Evolutionary conservation across 352 stramenopile species (phyloP).

Genomic region (Plasmopara viticola): DNA sequence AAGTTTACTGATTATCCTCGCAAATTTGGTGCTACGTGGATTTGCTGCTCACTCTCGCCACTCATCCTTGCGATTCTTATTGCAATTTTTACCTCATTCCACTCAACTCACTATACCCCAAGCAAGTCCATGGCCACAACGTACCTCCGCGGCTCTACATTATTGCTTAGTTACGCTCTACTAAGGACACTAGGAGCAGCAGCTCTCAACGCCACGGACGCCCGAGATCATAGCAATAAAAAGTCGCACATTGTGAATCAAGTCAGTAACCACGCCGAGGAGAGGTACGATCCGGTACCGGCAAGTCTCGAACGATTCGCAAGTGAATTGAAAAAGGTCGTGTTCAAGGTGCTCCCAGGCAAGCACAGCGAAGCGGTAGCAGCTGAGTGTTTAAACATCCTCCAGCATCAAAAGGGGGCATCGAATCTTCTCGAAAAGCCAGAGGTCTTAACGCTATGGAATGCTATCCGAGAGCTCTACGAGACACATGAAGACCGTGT

Average conservation of each 20-base stretch:
- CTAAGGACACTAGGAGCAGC: background rate
- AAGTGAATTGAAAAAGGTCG: background rate
- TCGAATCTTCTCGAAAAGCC: background rate
- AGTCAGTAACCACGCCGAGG: background rate
- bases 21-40: too few relatives aligned
- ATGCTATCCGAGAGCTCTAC: background rate
- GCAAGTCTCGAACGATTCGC: background rate
- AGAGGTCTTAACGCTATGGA: background rate
- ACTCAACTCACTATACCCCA: background rate
- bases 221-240: background rate
- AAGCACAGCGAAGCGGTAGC: background rate
- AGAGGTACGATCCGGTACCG: background rate
- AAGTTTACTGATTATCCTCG: too few relatives aligned
- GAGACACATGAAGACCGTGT: background rate
- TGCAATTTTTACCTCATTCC: background rate
- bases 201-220: background rate
- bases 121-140: background rate
- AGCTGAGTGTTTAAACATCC: background rate
- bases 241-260: background rate
- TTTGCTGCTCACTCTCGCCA: too few relatives aligned
- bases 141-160: background rate
- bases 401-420: background rate
- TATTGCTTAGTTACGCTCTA: background rate
- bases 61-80: too few relatives aligned
- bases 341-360: background rate